These are phyloP conservation scores for Aphanomyces astaci DNA, from an alignment of 352 stramenopile species.

Conservation along the genomic window DNA sequence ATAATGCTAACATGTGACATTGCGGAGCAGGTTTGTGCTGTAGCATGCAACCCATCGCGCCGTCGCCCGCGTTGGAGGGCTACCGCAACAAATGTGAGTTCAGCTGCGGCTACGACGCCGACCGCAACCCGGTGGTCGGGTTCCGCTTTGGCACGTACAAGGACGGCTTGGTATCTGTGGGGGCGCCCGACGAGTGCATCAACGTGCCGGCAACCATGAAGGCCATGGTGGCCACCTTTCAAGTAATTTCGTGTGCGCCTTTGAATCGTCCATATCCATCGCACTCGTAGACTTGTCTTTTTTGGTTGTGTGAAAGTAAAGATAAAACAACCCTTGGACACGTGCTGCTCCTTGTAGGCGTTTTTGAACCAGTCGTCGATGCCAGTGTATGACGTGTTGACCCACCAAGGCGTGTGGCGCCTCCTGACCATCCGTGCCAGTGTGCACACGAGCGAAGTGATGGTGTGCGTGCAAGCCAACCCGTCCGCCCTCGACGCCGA, in stretches of 20 bases:
- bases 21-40: constrained; percentile 40
- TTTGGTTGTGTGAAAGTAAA: too few species aligned
- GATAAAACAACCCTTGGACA: too few species aligned
- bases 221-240: constrained; percentile 54
- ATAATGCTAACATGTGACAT: not conserved
- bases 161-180: constrained; percentile 63
- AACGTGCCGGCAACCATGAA: constrained; percentile 82
- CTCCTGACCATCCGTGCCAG: constrained; percentile 65
- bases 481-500: constrained; percentile 25
- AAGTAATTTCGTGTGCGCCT: too few species aligned
- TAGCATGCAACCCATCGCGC: constrained; percentile 77
- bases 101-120: constrained; percentile 84
- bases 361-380: constrained; percentile 37
- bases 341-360: not conserved
- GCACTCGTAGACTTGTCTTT: not conserved
- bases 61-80: constrained; percentile 73
- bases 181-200: constrained; percentile 53
- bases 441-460: constrained; percentile 56
- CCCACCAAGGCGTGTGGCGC: constrained; percentile 64
- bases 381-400: constrained; percentile 66
- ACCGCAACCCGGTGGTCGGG: constrained; percentile 71
- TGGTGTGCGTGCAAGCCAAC: constrained; percentile 76
- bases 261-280: too few species aligned
- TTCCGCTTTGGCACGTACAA: constrained; percentile 83
- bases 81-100: constrained; percentile 99